A percentile compares a stretch with the other conserved stretches of the same genome.
Conservation (phyloP, 306 rosid species). For the Sicyos baderoa region DNA sequence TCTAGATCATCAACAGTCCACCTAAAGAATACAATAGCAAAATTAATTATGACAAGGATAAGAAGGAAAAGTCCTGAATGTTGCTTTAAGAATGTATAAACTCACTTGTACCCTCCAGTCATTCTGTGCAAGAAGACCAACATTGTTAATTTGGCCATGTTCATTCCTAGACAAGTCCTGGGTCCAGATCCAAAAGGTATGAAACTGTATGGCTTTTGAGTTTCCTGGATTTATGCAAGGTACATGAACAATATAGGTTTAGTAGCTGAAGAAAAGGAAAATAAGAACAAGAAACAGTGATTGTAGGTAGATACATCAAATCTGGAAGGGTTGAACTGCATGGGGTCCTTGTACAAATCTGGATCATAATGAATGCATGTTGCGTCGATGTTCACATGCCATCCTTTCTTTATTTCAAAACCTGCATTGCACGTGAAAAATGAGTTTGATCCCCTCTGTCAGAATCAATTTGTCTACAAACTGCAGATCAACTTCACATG, state of each 20-base stretch:
- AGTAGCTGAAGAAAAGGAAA: neutral
- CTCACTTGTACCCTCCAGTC: conserved; percentile 53
- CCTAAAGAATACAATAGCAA: conserved; percentile 24
- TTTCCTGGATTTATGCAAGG: conserved; percentile 33
- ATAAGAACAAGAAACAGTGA: conserved; percentile 14
- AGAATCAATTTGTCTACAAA: neutral
- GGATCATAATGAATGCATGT: conserved; percentile 58
- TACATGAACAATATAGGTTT: neutral
- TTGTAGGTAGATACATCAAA: conserved; percentile 38
- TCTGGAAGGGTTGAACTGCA: conserved; percentile 62
- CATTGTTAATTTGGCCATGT: conserved; percentile 64
- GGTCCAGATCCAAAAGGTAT: conserved; percentile 69
- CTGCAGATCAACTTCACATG: neutral
- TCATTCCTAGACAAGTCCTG: conserved; percentile 65
- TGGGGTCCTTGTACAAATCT: conserved; percentile 45
- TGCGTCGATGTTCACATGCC: conserved; percentile 67
- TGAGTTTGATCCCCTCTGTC: conserved; percentile 10
- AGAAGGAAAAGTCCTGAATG: neutral
- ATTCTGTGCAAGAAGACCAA: conserved; percentile 51
- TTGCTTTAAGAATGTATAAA: neutral
- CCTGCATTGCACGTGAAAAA: conserved; percentile 31
- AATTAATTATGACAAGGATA: neutral
- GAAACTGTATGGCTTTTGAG: conserved; percentile 57
- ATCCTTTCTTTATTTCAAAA: conserved; percentile 53
- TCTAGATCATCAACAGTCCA: conserved; percentile 59